Base-by-base conservation (phyloP, 1,139 yeast species). In the Hyphopichia buzzinii region DNA sequence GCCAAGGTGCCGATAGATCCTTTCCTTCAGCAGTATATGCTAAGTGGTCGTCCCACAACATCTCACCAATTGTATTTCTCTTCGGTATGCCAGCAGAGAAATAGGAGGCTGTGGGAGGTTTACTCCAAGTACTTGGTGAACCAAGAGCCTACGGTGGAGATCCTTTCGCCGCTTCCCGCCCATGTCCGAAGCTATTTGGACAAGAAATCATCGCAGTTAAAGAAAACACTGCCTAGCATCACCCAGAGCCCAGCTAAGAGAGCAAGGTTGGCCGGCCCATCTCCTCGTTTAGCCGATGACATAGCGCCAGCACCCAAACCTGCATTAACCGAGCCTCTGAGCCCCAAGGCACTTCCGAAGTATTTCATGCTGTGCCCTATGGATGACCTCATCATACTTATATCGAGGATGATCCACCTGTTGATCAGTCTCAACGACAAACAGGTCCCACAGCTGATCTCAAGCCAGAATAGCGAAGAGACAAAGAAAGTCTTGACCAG, bases 401-500 rank as follows among this genome's bases (percentile, higher is more conserved):
- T 90, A 22, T 70, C 95, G 1, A 67, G 96, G 38, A 88, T 90
- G 95, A 65, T 92, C 26, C 75, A 77, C 36, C 84, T 85, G 32
- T 67, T 88, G 22, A 84, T 86, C 24, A 62, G 68, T 17, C 66
- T 85, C 34, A 88, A 88, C 55, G 95, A 88, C 54, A 64, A 66
- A 31, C 57, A 57, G n/a, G 72, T 68, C 1, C 74, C 74, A 0
- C 50, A 43, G 4, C 54, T 67, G 2, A 57, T 66, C 1, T 37
- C 46, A 8, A 36, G 44, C 8, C 36, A 44, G 3, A 29, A 46
- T 4, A 35, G 54, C 10, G 36, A 49, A 12, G 47, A 49, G 30
- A 51, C 51, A 33, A 46, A 53, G 39, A 31, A 47, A 19, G 42
- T 72, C 30, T 68, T 92, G 35, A 92, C 98, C 0, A 71, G 97